phyloP scores from a whole-genome alignment of 805 yeast species.

The Metschnikowia gelsemii region DNA sequence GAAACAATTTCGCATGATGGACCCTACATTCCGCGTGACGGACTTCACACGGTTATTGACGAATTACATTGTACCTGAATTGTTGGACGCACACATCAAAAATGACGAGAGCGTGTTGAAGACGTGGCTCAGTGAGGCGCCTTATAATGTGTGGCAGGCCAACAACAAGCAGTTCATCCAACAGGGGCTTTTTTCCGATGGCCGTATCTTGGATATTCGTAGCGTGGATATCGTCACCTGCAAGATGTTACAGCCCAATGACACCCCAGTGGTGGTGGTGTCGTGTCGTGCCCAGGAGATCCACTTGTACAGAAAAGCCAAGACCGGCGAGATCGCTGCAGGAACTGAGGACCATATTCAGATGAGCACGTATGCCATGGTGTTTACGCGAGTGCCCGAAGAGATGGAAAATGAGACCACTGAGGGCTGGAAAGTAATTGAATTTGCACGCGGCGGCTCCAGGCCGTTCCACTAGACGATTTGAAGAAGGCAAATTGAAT shows the following conservation, averaged over 20 bases:
- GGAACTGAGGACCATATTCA: slow-evolving; percentile 93
- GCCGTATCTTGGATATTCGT: slow-evolving; percentile 88
- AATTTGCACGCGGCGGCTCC: slow-evolving; percentile 91
- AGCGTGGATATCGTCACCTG: slow-evolving; percentile 91
- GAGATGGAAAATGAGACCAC: slow-evolving; percentile 87
- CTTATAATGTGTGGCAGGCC: slow-evolving; percentile 90
- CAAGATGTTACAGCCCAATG: slow-evolving; percentile 84
- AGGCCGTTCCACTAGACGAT: slow-evolving; percentile 59
- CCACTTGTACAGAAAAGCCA: slow-evolving; percentile 80
- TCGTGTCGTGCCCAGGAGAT: slow-evolving; percentile 97
- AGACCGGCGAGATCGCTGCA: slow-evolving; percentile 93
- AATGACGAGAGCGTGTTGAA: slow-evolving; percentile 84
- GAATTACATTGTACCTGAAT: slow-evolving; percentile 91
- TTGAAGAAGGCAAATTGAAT: too few relatives aligned
- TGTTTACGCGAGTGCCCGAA: slow-evolving; percentile 88
- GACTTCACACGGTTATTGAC: slow-evolving; percentile 79
- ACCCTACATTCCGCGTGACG: slow-evolving; percentile 80
- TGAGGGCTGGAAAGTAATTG: slow-evolving; percentile 95
- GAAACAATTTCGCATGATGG: slow-evolving; percentile 81
- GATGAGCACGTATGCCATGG: slow-evolving; percentile 94
- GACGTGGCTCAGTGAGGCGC: slow-evolving; percentile 95
- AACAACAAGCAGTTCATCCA: slow-evolving; percentile 89
- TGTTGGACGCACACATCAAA: slow-evolving; percentile 89
- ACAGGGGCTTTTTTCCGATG: slow-evolving; percentile 88
- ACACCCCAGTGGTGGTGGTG: slow-evolving; percentile 87